These are phyloP conservation scores for Pythium aquatile DNA, from an alignment of 352 stramenopile species.

Conservation along the genomic window DNA sequence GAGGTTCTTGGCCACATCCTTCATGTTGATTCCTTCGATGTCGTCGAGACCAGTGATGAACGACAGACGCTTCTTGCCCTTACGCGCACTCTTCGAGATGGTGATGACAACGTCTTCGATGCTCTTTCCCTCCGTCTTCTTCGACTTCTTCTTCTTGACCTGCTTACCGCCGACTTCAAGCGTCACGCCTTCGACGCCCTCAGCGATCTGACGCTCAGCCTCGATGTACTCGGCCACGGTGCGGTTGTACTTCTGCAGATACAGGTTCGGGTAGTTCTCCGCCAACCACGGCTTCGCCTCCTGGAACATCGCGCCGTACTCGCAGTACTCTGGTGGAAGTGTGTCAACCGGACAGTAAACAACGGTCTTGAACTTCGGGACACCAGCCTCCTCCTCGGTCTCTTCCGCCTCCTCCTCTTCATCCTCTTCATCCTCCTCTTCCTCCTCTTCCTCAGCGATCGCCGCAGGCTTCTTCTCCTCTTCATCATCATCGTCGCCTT, in stretches of 20 bases:
- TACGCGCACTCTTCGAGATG: conserved; percentile 72
- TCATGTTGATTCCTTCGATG: conserved; percentile 80
- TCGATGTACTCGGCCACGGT: conserved; percentile 75
- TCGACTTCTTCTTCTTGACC: conserved; percentile 86
- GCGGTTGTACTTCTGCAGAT: conserved; percentile 84
- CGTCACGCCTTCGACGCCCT: conserved; percentile 72
- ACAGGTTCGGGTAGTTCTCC: conserved; percentile 67
- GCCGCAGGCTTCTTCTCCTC: conserved; percentile 15
- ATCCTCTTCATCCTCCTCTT: conserved; percentile 34
- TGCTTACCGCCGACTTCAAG: conserved; percentile 70
- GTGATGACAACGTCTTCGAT: conserved; percentile 68
- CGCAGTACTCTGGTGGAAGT: conserved; percentile 82
- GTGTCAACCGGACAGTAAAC: conserved; percentile 85
- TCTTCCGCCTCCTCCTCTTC: conserved; percentile 46
- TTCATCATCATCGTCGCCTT: conserved; percentile 52
- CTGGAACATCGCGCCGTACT: conserved; percentile 84
- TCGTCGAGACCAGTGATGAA: conserved; percentile 83
- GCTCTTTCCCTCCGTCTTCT: conserved; percentile 67
- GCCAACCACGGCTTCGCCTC: conserved; percentile 83
- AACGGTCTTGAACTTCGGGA: conserved; percentile 60
- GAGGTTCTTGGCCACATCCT: conserved; percentile 76
- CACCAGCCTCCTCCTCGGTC: conserved; percentile 34
- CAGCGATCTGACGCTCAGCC: conserved; percentile 75
- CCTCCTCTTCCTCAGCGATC: conserved; percentile 18
- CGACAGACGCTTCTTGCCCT: conserved; percentile 76